Evolutionary conservation across 2,329 filamentous ascomycete genomes (phyloP), one percentile per base, ranked within the genome.

Genomic region (Xylariaceae sp.): DNA sequence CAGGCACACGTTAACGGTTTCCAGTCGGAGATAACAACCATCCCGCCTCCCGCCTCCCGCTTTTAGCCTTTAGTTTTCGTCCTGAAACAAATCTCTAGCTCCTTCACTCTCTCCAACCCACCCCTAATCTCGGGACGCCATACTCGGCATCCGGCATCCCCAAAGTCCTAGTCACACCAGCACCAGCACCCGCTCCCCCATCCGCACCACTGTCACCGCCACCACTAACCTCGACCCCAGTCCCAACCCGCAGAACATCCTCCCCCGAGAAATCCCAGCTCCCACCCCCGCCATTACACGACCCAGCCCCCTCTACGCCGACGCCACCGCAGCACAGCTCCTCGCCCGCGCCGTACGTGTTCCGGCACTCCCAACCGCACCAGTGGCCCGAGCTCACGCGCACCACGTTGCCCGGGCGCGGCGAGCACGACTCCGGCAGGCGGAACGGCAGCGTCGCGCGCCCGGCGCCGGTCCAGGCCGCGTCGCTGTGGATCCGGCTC

Each of bases 361-460:
- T 69, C 16, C 59, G 55, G 29, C 68, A 70, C 54, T 69, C 68
- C 67, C 66, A 69, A 2, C 68, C 64, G 52, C 68, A 70, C 54
- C 60, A 68, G 4, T 54, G 49, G n/a, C 53, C 59, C 19, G 61
- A 65, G 43, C 23, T 20, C 2, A 65, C 40, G 4, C 49, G 43
- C 9, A 43, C 44, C 19, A 60, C 53, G 47, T 67, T 69, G 5
- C 48, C 48, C 1, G 43, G 44, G 20, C 43, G 41, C 21, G 66
- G 67, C 32, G 60, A 50, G 41, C 66, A 68, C 9, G 45, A 40
- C 9, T 64, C 56, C 1, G 60, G 54, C 56, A 61, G 59, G 12
- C 49, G 29, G 55, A 68, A 67, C 19, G 63, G 65, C 1, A 67
- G 6, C 5, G 45, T 42, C 20, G 37, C 19, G 2, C 49, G 44